Evolutionary conservation across 495 filamentous ascomycete species (phyloP).

Genomic region (Monascus purpureus): DNA sequence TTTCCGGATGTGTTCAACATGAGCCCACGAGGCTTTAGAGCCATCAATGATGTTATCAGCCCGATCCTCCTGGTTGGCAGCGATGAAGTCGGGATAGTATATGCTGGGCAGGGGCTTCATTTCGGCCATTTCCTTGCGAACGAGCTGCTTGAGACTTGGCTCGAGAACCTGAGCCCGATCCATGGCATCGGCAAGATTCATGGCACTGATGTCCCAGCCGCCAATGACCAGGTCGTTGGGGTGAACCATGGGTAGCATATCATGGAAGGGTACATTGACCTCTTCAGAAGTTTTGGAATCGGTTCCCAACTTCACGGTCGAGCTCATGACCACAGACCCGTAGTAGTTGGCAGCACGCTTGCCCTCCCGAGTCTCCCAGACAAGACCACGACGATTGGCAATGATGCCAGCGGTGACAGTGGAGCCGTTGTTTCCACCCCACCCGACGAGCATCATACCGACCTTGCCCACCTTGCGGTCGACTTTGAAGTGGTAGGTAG

Average conservation of each 20-base stretch:
- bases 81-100: constrained; percentile 99
- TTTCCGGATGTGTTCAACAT: constrained; percentile 87
- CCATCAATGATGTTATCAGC: constrained; percentile 85
- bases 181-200: constrained; percentile 87
- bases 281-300: constrained; percentile 76
- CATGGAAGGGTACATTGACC: constrained; percentile 91
- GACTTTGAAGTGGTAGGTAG: constrained; percentile 92
- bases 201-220: constrained; percentile 89
- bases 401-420: constrained; percentile 96
- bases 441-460: constrained; percentile 94
- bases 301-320: constrained; percentile 89
- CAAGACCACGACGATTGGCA: constrained; percentile 75
- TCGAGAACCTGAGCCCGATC: constrained; percentile 90
- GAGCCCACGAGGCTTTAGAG: constrained; percentile 65
- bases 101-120: constrained; percentile 88
- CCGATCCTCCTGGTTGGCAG: constrained; percentile 94
- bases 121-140: constrained; percentile 82
- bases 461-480: constrained; percentile 86
- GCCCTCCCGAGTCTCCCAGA: constrained; percentile 90
- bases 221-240: constrained; percentile 92
- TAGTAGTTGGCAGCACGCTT: constrained; percentile 85
- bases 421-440: constrained; percentile 96
- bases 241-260: constrained; percentile 92
- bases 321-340: constrained; percentile 91
- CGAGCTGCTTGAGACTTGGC: constrained; percentile 73